Base-by-base conservation (phyloP, 352 stramenopile genomes). In the Blastocystis sp. region DNA sequence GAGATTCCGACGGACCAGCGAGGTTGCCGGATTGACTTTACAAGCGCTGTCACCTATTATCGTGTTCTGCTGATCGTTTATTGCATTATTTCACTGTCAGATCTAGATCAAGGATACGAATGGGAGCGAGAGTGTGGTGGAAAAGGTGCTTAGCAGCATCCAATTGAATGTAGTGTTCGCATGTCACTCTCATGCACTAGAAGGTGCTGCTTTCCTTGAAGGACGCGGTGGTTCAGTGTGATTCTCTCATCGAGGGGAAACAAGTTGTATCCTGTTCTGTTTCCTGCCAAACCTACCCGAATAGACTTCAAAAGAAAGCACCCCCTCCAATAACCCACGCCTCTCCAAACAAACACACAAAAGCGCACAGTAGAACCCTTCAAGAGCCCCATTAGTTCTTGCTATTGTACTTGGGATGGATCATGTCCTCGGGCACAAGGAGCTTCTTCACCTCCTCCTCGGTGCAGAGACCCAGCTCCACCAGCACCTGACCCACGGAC, bases 311-410 rank as follows among this genome's bases (percentile, higher is more conserved):
- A 17, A 56, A 56, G 5, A 0, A 4, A 56, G 11, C 14, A 56
- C 5, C 48, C 14, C 48, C 5, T 14, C 11, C 28, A 34, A 34
- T 34, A 0, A 34, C 64, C 2, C 40, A 71, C 66, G 23, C 69
- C 65, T 23, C 48, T 56, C 48, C 5, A 56, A 56, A 56, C 48
- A 56, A 56, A 56, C 48, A 56, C 62, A 0, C 28, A 7, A 7
- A 7, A 14, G 48, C 14, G 62, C 14, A 79, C 28, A 60, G 62
- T 5, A 62, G 19, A 61, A 79, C 69, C 48, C 69, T 43, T 79
- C 5, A 79, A 79, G 69, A 79, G 69, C 60, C 14, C 40, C 66
- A 9, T 77, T 79, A 79, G 14, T 86, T 70, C 64, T 86, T 86
- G 41, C 59, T 53, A 23, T 59, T 61, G 52, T 84, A 84, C 59